Conservation (phyloP, 345 rosid species). For the Ricinus communis region DNA sequence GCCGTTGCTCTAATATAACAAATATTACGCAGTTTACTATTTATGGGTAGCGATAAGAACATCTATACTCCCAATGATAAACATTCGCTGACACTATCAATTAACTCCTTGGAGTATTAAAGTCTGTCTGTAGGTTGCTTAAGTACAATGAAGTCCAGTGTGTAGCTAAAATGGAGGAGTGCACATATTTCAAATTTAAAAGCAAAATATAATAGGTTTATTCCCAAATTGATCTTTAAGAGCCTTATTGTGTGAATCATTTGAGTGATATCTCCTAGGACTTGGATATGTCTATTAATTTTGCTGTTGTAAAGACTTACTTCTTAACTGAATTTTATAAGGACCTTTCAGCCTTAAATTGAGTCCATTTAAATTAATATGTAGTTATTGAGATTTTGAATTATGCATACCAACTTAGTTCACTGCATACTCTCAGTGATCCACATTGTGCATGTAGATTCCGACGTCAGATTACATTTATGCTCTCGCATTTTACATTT, state of each 20-base stretch:
- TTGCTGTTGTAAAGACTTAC: background rate
- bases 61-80: no score
- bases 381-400: background rate
- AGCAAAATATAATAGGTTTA: no score
- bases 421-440: background rate
- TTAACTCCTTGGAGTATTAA: no score
- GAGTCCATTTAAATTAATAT: background rate
- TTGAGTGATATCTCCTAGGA: background rate
- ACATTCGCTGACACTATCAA: no score
- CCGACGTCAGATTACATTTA: background rate
- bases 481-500: background rate
- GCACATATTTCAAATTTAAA: no score
- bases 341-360: background rate
- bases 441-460: background rate
- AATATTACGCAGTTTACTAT: no score
- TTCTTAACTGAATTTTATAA: background rate
- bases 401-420: background rate
- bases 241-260: background rate
- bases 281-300: background rate
- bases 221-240: background rate
- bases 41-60: no score
- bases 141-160: no score
- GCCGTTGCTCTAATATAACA: no score
- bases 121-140: no score
- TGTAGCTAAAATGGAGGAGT: no score